A percentile compares a stretch with the other conserved stretches of the same genome.
Evolutionary conservation across 768 basidiomycete genomes (phyloP).

Genomic region (Strobilomyces confusus): DNA sequence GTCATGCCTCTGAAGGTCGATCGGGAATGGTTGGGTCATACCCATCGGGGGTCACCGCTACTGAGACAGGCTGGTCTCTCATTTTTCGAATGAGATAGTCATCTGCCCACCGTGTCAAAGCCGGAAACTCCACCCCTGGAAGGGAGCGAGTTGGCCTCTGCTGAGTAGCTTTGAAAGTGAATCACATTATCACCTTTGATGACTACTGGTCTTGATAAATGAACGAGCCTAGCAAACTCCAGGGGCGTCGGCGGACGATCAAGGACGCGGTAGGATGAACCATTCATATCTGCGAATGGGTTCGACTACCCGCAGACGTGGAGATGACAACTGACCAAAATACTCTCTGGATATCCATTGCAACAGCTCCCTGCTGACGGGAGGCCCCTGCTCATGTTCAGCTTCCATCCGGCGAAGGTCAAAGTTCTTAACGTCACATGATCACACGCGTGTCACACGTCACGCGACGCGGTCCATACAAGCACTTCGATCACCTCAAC

Average conservation of each 20-base stretch:
- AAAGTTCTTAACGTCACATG: constrained; percentile 9
- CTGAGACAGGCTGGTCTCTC: constrained; percentile 53
- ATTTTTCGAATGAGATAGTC: constrained; percentile 56
- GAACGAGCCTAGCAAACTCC: constrained; percentile 65
- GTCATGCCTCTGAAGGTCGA: constrained; percentile 7
- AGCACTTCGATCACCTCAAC: neutral
- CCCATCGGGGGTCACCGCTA: constrained; percentile 86
- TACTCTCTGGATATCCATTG: constrained; percentile 40
- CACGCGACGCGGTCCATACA: constrained; percentile 23
- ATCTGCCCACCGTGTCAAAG: constrained; percentile 57
- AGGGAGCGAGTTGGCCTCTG: constrained; percentile 1
- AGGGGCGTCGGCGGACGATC: constrained; percentile 57
- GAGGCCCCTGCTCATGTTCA: constrained; percentile 8
- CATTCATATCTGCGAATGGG: constrained; percentile 52
- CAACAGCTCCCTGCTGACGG: constrained; percentile 15
- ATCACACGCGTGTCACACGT: constrained; percentile 14
- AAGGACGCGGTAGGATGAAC: constrained; percentile 45
- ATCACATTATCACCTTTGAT: constrained; percentile 54
- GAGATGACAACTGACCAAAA: constrained; percentile 18
- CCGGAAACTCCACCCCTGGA: constrained; percentile 48
- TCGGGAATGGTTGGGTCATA: constrained; percentile 29
- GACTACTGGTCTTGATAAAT: constrained; percentile 67
- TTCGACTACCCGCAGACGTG: neutral
- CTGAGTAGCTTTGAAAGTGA: neutral
- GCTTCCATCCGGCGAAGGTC: neutral